Evolutionary conservation across 176 grass and related monocot genomes (phyloP).

Genomic region (Saccharum officinarum): DNA sequence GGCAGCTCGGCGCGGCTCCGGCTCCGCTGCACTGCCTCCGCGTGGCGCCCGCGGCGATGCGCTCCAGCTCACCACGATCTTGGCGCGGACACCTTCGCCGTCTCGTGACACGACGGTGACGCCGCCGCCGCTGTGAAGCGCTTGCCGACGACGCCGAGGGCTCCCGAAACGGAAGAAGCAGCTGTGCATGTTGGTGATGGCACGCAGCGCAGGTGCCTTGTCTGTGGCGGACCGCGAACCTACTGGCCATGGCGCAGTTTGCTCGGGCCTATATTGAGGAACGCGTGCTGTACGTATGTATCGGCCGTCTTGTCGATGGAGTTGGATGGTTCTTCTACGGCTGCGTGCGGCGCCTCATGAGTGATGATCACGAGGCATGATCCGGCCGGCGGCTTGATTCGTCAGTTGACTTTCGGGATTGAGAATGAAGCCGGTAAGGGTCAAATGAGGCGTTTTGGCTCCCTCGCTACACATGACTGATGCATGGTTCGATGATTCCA

Average conservation of each 20-base stretch:
- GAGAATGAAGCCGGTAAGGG: neutral
- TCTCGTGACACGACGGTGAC: slow-evolving; percentile 37
- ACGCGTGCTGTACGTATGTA: neutral
- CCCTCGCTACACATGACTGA: neutral
- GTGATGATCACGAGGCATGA: neutral
- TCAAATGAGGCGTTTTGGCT: neutral
- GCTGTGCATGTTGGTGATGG: slow-evolving; percentile 26
- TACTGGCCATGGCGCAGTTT: neutral
- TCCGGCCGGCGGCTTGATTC: neutral
- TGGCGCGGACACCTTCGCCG: neutral
- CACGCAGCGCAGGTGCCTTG: too few species aligned
- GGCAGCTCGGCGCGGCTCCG: neutral
- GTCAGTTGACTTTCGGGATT: slow-evolving; percentile 16
- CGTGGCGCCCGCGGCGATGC: slow-evolving; percentile 30
- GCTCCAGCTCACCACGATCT: slow-evolving; percentile 48
- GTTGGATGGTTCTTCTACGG: neutral
- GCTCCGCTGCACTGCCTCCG: slow-evolving; percentile 7
- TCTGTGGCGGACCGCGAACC: neutral
- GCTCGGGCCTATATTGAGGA: neutral
- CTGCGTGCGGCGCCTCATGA: neutral
- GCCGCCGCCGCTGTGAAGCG: slow-evolving; percentile 1
- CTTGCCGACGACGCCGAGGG: neutral
- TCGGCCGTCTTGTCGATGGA: neutral
- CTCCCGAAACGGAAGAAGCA: slow-evolving; percentile 29
- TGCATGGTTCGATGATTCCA: slow-evolving; percentile 5